phyloP scores from a whole-genome alignment of 768 basidiomycete species.

The Phylloporus scabripes region DNA sequence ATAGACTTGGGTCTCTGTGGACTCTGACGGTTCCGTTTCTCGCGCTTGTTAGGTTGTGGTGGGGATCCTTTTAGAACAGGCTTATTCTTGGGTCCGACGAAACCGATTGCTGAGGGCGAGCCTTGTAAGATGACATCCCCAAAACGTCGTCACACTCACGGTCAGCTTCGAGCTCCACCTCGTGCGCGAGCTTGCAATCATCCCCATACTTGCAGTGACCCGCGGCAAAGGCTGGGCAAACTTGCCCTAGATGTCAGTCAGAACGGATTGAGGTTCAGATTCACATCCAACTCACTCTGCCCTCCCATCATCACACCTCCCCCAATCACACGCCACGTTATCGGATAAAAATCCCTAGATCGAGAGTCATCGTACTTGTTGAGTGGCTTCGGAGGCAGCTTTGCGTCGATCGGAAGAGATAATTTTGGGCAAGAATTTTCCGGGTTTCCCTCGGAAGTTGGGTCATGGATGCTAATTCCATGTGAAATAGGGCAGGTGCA shows the following conservation, averaged over 20 bases:
- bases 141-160: slow-evolving; percentile 13
- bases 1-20: slow-evolving; percentile 5
- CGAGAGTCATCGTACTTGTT: slow-evolving; percentile 32
- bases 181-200: slow-evolving; percentile 28
- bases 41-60: slow-evolving; percentile 1
- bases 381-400: slow-evolving; percentile 26
- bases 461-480: slow-evolving; percentile 42
- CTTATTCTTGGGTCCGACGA: slow-evolving; percentile 11
- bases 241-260: slow-evolving; percentile 16
- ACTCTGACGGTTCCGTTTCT: slow-evolving; percentile 7
- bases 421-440: neutral
- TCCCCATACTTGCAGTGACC: slow-evolving; percentile 25
- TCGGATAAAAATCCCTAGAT: slow-evolving; percentile 52
- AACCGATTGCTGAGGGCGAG: slow-evolving; percentile 9
- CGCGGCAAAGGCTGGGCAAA: slow-evolving; percentile 20
- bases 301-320: slow-evolving; percentile 69
- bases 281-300: slow-evolving; percentile 18
- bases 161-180: slow-evolving; percentile 21
- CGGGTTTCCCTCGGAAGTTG: slow-evolving; percentile 1
- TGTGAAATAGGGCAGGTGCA: neutral
- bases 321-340: slow-evolving; percentile 73
- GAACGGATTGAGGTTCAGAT: neutral
- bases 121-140: neutral
- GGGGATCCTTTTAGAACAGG: neutral
- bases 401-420: slow-evolving; percentile 3